phyloP scores from a whole-genome alignment of 2,329 filamentous ascomycete genomes.

The Fusarium xyrophilum region DNA sequence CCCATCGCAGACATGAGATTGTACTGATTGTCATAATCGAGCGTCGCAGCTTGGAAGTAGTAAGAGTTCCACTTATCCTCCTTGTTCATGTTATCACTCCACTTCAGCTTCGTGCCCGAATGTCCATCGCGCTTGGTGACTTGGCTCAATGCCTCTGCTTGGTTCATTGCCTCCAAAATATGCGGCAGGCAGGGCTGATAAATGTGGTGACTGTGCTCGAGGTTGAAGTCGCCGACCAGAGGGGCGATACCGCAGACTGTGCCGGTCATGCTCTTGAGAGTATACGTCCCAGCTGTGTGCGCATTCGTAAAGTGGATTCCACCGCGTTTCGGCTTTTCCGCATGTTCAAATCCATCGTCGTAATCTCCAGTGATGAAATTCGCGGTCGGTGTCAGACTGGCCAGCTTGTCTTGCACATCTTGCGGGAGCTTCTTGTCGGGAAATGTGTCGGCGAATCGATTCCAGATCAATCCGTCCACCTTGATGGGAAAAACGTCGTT shows the following conservation, averaged over 20 bases:
- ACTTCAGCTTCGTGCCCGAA: not conserved
- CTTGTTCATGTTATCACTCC: slow-evolving; percentile 1
- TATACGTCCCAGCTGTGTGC: slow-evolving; percentile 53
- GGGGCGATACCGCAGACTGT: slow-evolving; percentile 53
- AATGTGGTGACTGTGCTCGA: slow-evolving; percentile 50
- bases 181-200: slow-evolving; percentile 56
- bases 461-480: slow-evolving; percentile 49
- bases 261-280: slow-evolving; percentile 52
- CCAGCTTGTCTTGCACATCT: slow-evolving; percentile 40
- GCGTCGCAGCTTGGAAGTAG: slow-evolving; percentile 46
- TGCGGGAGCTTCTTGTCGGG: slow-evolving; percentile 45
- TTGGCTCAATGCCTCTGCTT: slow-evolving; percentile 10
- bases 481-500: slow-evolving; percentile 56
- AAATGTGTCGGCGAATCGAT: slow-evolving; percentile 45
- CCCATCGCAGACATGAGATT: slow-evolving; percentile 44
- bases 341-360: slow-evolving; percentile 45
- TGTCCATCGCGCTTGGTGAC: not conserved
- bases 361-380: slow-evolving; percentile 48
- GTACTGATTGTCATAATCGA: slow-evolving; percentile 46
- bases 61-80: slow-evolving; percentile 44
- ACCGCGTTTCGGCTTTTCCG: slow-evolving; percentile 40
- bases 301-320: slow-evolving; percentile 52
- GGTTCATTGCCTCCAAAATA: slow-evolving; percentile 46
- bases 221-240: slow-evolving; percentile 52
- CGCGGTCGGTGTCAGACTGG: slow-evolving; percentile 44